Base-by-base conservation (phyloP, 2,329 filamentous ascomycete species). In the Colletotrichum caudatum region DNA sequence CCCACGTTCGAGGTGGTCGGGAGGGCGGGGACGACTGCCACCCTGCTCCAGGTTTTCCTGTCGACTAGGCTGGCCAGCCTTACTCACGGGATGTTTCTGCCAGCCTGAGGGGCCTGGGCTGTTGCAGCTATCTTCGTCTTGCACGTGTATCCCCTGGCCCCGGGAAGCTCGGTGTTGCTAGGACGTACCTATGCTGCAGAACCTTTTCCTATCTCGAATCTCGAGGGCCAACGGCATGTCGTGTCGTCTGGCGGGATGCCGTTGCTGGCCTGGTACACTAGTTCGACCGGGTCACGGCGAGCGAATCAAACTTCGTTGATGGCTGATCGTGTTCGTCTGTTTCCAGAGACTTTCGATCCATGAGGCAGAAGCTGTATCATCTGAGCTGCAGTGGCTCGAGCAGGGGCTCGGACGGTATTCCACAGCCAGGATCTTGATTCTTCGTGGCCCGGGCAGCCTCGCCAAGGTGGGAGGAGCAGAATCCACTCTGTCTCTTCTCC, bases 351-450 rank as follows among this genome's bases (percentile, higher is more conserved):
- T 71, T 23, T 64, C 59, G n/a, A 54, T 46, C 53, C 59, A 64
- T 71, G 65, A 72, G 69, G 69, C 66, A 72, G 54, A 69, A 60
- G 53, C 39, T 50, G 69, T 72, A 41, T 69, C 69, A 72, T 64
- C 48, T 72, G 69, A 64, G 59, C 69, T 60, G 65, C 64, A 46
- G 68, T 69, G 48, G 41, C 66, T 60, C 64, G 60, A 50, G 58
- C 41, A 56, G 50, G 69, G 66, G 59, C 48, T 61, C 39, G 53
- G 53, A 68, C 46, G 51, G 44, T 54, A 50, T 29, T 46, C 65
- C 16, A 56, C 33, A n/a, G 39, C 69, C 72, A 54, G 70, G 67
- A 59, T 66, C 26, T 11, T 16, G 18, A 35, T 37, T 44, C 23
- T 57, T 57, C 35, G 37, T n/a, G 9, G 20, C n/a, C 20, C n/a